These are phyloP conservation scores for Sclerotinia trifoliorum DNA, from an alignment of 2,329 filamentous ascomycete species.

Conservation along the genomic window DNA sequence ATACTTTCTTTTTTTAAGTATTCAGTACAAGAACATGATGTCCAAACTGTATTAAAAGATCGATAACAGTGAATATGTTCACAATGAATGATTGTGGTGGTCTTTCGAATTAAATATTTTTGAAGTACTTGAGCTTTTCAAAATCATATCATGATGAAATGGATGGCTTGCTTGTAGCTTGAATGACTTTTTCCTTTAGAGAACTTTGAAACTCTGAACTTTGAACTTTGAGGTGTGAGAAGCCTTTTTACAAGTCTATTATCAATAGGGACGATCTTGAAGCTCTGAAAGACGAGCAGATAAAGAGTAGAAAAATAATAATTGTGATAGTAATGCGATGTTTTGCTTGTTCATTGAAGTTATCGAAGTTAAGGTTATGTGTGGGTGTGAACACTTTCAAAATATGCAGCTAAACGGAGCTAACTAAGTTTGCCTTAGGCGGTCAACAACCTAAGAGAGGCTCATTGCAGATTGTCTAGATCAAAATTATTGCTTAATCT, in stretches of 20 bases:
- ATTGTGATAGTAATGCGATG: conserved; percentile 1
- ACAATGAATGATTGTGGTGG: conserved; percentile 6
- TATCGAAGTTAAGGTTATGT: neutral
- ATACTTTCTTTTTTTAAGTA: neutral
- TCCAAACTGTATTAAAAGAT: neutral
- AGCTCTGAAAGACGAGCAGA: neutral
- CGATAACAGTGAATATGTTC: conserved; percentile 11
- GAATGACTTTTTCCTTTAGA: neutral
- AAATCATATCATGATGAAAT: conserved; percentile 2
- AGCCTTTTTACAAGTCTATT: neutral
- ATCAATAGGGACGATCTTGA: neutral
- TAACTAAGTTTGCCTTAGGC: neutral
- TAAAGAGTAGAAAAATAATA: neutral
- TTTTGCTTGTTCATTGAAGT: neutral
- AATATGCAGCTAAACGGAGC: neutral
- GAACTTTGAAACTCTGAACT: neutral
- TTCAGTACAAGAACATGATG: neutral
- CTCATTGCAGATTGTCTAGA: neutral
- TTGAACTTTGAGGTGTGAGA: neutral
- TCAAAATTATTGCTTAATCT: neutral
- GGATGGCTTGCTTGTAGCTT: neutral
- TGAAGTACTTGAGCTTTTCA: neutral
- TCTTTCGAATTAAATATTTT: neutral
- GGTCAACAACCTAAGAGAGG: neutral
- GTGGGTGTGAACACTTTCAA: conserved; percentile 6